phyloP scores from a whole-genome alignment of 2,329 filamentous ascomycete genomes.

The Trichoderma atrobrunneum region DNA sequence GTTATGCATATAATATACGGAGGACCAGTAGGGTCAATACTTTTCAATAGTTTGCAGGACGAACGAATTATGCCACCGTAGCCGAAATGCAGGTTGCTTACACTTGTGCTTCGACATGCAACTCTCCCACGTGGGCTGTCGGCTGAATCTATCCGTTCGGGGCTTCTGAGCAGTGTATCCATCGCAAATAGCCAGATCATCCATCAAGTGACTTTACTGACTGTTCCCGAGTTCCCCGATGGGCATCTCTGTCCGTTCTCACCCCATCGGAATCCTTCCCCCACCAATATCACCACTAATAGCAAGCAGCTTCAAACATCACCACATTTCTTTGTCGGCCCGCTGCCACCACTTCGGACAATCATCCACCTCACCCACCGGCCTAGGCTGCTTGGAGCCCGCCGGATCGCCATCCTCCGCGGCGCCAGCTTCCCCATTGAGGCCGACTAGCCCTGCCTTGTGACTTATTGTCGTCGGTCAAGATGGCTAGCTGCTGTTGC shows the following conservation, averaged over 20 bases:
- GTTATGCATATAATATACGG: neutral
- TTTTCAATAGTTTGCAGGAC: neutral
- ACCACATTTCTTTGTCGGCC: neutral
- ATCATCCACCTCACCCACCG: neutral
- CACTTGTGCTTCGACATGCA: neutral
- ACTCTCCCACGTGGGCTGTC: neutral
- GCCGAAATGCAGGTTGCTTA: neutral
- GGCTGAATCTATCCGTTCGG: conserved; percentile 8
- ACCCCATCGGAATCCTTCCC: neutral
- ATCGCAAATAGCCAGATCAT: neutral
- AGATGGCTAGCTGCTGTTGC: neutral
- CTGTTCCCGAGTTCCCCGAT: neutral
- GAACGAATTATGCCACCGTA: neutral
- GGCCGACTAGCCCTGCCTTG: neutral
- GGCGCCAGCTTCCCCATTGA: conserved; percentile 1
- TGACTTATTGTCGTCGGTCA: neutral
- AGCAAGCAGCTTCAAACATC: neutral
- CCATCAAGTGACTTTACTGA: neutral
- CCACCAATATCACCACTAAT: neutral
- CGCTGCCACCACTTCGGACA: conserved; percentile 1
- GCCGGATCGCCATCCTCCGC: conserved; percentile 11
- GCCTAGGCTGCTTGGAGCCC: conserved; percentile 9
- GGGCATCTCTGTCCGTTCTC: neutral
- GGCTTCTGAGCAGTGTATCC: neutral
- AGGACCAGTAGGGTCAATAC: neutral